Evolutionary conservation across 1,139 yeast genomes (phyloP), one percentile per base, ranked within the genome.

Genomic region (Chernovozyma aurita): DNA sequence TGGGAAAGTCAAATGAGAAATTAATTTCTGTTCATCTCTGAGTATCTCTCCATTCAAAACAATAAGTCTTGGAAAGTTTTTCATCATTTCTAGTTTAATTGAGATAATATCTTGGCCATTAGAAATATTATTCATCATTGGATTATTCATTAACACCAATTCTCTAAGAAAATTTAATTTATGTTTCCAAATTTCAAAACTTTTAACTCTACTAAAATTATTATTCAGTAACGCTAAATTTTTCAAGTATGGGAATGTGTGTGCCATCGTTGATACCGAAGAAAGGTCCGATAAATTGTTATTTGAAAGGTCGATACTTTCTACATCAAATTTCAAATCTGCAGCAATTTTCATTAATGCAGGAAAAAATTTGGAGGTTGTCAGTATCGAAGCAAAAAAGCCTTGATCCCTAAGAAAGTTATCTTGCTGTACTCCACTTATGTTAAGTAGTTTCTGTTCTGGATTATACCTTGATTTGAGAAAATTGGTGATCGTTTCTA

Each of bases 311-410:
- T 85, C 87, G 14, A 92, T 78, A 42, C 92, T 82, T 27, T 80
- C 84, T 5, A 88, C 85, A 3, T 68, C 68, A 13, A 73, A 45
- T 31, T 72, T 72, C 30, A 67, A 52, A 32, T 72, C 75, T 35
- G 68, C 67, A 1, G 96, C 95, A 15, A 94, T 63, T 54, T 85
- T 87, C 87, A 92, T 80, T 46, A 92, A 64, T 1, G 98, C 98
- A 3, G 90, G 85, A 58, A 92, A 88, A 73, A 90, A 81, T 57
- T 90, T 90, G 13, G 94, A 74, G 1, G 77, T 57, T 3, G 78
- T 71, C 34, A 80, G 73, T 6, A 79, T 64, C 14, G 76, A 65
- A 17, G 77, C 72, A 47, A 88, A 79, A 38, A 87, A 66, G 0
- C 96, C 95, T 43, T 73, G 73, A 14, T 73, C 63, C 15, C 62